Evolutionary conservation across 2,329 filamentous ascomycete genomes (phyloP), one percentile per base, ranked within the genome.

Genomic region (Sarocladium kiliense): DNA sequence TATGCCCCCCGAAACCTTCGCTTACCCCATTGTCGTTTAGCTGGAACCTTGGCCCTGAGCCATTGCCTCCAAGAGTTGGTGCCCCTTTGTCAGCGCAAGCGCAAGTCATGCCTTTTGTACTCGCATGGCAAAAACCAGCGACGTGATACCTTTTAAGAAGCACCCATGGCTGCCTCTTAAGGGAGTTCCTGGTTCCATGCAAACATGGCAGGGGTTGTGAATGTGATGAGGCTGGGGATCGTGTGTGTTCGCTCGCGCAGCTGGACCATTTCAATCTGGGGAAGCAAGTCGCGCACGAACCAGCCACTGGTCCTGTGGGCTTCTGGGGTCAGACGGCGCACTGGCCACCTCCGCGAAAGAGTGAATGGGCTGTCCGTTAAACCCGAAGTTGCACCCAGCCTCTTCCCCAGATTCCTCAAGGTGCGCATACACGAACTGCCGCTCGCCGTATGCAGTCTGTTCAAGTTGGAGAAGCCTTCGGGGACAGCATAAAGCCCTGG

Each of bases 21-120:
- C 27, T 36, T 51, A 23, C n/a, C 44, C 47, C 27, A 36, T 34
- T 51, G 47, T 23, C 30, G 47, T 51, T n/a, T 51, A 51, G 47
- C 18, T 9, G 27, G 27, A 51, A 51, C 27, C 26, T 51, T 51
- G 47, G 47, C 47, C 30, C 47, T 51, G 27, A 51, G 27, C 27
- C 27, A 51, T 27, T 36, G 44, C 18, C 39, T 44, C 3, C n/a
- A 44, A 44, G 4, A 44, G 39, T 44, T 23, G 3, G 9, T 21
- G 36, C 11, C 11, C 11, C 11, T 39, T 9, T 6, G 9, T 19
- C 36, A 39, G 36, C 36, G 36, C n/a, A 39, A n/a, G 9, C 30
- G n/a, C n/a, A n/a, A n/a, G n/a, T n/a, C n/a, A n/a, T n/a, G n/a
- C n/a, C n/a, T n/a, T n/a, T n/a, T n/a, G n/a, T n/a, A n/a, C n/a